Conservation (phyloP, 352 stramenopile genomes). For the Phytophthora pinifolia region DNA sequence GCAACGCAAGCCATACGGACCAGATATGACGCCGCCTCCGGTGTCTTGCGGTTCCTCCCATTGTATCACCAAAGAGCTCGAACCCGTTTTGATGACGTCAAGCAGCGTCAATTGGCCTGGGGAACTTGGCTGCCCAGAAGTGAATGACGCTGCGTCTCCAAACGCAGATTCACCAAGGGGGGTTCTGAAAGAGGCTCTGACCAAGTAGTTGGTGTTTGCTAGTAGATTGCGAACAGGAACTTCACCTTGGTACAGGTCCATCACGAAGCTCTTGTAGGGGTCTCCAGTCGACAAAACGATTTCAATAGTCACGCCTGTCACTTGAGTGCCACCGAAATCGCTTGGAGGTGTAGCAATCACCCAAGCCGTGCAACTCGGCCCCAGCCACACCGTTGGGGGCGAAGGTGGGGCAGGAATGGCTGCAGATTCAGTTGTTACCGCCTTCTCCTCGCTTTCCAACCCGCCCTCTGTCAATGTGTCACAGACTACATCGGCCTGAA, state of each 20-base stretch:
- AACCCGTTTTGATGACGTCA: slow-evolving; percentile 15
- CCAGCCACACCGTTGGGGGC: slow-evolving; percentile 11
- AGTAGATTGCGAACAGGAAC: slow-evolving; percentile 24
- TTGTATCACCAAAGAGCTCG: slow-evolving; percentile 31
- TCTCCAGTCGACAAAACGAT: slow-evolving; percentile 13
- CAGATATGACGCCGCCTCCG: slow-evolving; percentile 39
- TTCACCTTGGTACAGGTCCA: slow-evolving; percentile 1
- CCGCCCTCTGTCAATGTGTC: slow-evolving; percentile 26
- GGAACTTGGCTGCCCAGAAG: slow-evolving; percentile 16
- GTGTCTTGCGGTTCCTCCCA: slow-evolving; percentile 41
- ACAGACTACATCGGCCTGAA: slow-evolving; percentile 42
- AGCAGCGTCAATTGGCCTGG: slow-evolving; percentile 19
- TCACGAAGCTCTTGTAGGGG: slow-evolving; percentile 4
- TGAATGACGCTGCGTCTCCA: slow-evolving; percentile 23
- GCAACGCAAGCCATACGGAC: slow-evolving; percentile 19
- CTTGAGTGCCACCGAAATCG: slow-evolving; percentile 35
- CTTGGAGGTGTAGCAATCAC: slow-evolving; percentile 23
- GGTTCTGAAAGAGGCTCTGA: slow-evolving; percentile 20
- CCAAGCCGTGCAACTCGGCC: slow-evolving; percentile 22
- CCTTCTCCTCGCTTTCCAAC: slow-evolving; percentile 35
- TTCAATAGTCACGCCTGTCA: slow-evolving; percentile 14
- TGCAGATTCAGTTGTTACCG: slow-evolving; percentile 26
- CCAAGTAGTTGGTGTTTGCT: slow-evolving; percentile 34
- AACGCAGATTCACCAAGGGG: slow-evolving; percentile 16
- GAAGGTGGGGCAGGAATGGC: slow-evolving; percentile 30